Conservation (phyloP, 2,329 filamentous ascomycete genomes). For the Amylocarpus encephaloides region DNA sequence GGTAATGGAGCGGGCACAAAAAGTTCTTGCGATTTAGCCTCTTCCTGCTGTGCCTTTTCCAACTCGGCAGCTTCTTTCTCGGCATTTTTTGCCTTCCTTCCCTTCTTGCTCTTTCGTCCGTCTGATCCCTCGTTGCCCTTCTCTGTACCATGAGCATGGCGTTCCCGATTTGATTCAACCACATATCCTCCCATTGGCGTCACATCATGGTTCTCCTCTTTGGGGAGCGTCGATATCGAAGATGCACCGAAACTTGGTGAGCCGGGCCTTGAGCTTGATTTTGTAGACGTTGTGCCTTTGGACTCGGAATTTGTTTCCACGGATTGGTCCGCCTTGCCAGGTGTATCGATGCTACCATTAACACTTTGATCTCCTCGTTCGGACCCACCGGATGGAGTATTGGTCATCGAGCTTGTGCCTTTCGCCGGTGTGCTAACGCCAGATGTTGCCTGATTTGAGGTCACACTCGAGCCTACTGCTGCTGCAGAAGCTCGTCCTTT, state of each 20-base stretch:
- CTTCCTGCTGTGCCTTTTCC: conserved; percentile 44
- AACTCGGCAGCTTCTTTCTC: conserved; percentile 43
- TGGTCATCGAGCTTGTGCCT: conserved; percentile 23
- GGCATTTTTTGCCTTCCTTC: conserved; percentile 29
- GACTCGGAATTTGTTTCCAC: conserved; percentile 18
- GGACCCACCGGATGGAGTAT: conserved; percentile 21
- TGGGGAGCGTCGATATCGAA: conserved; percentile 44
- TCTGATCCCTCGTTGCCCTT: conserved; percentile 42
- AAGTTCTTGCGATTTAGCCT: conserved; percentile 47
- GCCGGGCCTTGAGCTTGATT: conserved; percentile 35
- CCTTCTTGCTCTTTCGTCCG: conserved; percentile 26
- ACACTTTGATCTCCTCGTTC: conserved; percentile 17
- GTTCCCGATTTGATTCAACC: conserved; percentile 62
- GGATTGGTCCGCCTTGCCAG: conserved; percentile 16
- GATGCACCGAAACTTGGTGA: conserved; percentile 50
- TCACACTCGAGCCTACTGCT: conserved; percentile 22
- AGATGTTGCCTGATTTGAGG: conserved; percentile 28
- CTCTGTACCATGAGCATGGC: conserved; percentile 57
- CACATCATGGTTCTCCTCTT: conserved; percentile 42
- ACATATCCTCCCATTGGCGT: conserved; percentile 56
- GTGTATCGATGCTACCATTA: conserved; percentile 17
- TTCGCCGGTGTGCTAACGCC: conserved; percentile 29
- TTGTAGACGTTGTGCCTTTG: conserved; percentile 21
- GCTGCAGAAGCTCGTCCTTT: conserved; percentile 59
- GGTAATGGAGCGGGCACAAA: conserved; percentile 79